Evolutionary conservation across 352 stramenopile species (phyloP).

Genomic region (Phytopythium sindhum): DNA sequence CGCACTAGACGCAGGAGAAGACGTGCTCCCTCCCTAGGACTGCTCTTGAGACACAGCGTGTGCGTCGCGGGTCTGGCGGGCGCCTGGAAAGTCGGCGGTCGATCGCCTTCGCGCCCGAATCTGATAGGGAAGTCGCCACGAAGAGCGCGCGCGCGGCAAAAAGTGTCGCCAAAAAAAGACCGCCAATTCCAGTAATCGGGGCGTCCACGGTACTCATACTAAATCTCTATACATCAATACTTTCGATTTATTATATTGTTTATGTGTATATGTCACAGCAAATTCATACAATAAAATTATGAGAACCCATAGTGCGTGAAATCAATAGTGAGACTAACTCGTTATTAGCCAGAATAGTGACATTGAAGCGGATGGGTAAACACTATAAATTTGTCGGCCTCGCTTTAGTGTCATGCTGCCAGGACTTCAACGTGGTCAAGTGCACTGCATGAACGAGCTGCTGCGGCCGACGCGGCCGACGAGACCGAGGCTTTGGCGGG

Average conservation of each 20-base stretch:
- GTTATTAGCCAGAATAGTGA: too few relatives aligned
- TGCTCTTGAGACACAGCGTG: not conserved
- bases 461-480: not conserved
- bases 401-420: not conserved
- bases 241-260: too few relatives aligned
- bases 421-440: not conserved
- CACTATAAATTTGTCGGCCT: not conserved
- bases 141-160: constrained; percentile 4
- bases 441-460: not conserved
- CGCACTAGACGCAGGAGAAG: not conserved
- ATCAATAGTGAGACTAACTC: too few relatives aligned
- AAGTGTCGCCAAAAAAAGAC: constrained; percentile 8
- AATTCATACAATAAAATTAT: too few relatives aligned
- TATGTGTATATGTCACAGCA: not conserved
- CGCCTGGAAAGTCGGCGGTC: not conserved
- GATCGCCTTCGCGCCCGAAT: not conserved
- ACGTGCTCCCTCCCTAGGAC: not conserved
- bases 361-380: too few relatives aligned
- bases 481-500: not conserved
- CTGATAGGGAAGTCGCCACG: not conserved
- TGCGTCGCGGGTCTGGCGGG: not conserved
- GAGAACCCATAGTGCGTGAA: too few relatives aligned
- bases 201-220: not conserved
- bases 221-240: not conserved
- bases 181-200: not conserved